Percentiles rank a stretch among this genome's conserved stretches.
These are phyloP conservation scores for Cladophialophora yegresii DNA, from an alignment of 2,329 filamentous ascomycete species.

Conservation along the genomic window DNA sequence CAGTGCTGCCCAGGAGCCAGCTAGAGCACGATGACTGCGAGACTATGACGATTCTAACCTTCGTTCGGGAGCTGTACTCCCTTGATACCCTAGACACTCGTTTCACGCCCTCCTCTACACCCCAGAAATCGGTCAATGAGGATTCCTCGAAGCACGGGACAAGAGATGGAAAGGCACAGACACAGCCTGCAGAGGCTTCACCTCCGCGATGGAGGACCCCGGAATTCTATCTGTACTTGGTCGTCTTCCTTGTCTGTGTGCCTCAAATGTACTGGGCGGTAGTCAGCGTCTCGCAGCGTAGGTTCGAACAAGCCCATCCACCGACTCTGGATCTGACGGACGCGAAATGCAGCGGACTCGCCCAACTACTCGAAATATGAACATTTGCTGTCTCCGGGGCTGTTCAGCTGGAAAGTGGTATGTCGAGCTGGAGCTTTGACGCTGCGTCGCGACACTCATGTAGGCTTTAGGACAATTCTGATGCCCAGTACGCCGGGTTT, in stretches of 20 bases:
- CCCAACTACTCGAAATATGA: conserved; percentile 77
- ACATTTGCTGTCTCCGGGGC: conserved; percentile 73
- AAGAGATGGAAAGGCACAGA: conserved; percentile 40
- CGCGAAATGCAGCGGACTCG: conserved; percentile 64
- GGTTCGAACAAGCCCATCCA: conserved; percentile 32
- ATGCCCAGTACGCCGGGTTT: conserved; percentile 83
- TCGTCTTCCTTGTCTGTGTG: conserved; percentile 66
- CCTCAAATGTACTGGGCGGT: conserved; percentile 91
- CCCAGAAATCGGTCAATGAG: conserved; percentile 63
- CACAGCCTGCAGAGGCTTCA: conserved; percentile 49
- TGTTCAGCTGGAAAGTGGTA: conserved; percentile 86
- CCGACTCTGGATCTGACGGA: conserved; percentile 20
- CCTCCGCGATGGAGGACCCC: conserved; percentile 79
- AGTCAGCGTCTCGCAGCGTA: conserved; percentile 81
- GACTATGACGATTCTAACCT: conserved; percentile 36
- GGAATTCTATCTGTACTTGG: conserved; percentile 82
- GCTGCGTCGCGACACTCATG: conserved; percentile 27
- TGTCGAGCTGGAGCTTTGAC: conserved; percentile 39
- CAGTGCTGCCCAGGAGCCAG: not conserved
- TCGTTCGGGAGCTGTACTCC: conserved; percentile 60
- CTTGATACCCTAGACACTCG: conserved; percentile 70
- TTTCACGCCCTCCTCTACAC: conserved; percentile 69
- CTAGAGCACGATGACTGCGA: conserved; percentile 7
- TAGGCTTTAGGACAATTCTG: conserved; percentile 72
- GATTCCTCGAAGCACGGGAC: conserved; percentile 42